Percentiles rank a stretch among this genome's conserved stretches.
phyloP scores from a whole-genome alignment of 1,284 basidiomycete genomes.

The Anthracocystis panici-leucophaei region DNA sequence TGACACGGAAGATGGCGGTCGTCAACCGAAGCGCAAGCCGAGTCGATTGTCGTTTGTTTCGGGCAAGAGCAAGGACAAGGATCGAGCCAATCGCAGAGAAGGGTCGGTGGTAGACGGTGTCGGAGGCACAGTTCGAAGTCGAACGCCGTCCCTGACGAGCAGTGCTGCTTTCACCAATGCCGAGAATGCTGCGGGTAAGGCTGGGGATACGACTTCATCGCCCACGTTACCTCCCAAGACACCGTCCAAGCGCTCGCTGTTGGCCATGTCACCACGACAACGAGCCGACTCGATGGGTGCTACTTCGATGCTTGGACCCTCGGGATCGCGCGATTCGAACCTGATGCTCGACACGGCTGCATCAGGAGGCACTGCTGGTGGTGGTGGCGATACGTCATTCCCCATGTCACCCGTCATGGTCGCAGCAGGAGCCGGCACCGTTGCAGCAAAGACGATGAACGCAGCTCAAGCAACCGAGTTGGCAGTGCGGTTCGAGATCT shows the following conservation, averaged over 20 bases:
- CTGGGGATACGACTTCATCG: slow-evolving; percentile 9
- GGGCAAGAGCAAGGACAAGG: slow-evolving; percentile 46
- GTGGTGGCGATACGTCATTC: slow-evolving; percentile 6
- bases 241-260: slow-evolving; percentile 35
- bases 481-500: slow-evolving; percentile 67
- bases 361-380: background rate
- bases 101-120: slow-evolving; percentile 37
- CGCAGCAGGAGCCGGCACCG: background rate
- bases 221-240: slow-evolving; percentile 35
- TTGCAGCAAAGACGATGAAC: slow-evolving; percentile 45
- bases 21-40: slow-evolving; percentile 49
- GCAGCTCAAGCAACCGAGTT: slow-evolving; percentile 52
- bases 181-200: background rate
- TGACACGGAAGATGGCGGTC: slow-evolving; percentile 19
- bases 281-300: slow-evolving; percentile 55
- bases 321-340: slow-evolving; percentile 39
- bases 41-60: slow-evolving; percentile 59
- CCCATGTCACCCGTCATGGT: slow-evolving; percentile 13
- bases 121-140: slow-evolving; percentile 23
- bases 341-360: slow-evolving; percentile 30
- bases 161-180: slow-evolving; percentile 23
- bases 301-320: slow-evolving; percentile 21
- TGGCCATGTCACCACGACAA: slow-evolving; percentile 34
- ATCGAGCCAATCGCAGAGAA: slow-evolving; percentile 20
- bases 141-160: slow-evolving; percentile 32